Percentiles rank a stretch among this genome's conserved stretches.
Evolutionary conservation across 768 basidiomycete genomes (phyloP).

Genomic region (Trametes coccinea): DNA sequence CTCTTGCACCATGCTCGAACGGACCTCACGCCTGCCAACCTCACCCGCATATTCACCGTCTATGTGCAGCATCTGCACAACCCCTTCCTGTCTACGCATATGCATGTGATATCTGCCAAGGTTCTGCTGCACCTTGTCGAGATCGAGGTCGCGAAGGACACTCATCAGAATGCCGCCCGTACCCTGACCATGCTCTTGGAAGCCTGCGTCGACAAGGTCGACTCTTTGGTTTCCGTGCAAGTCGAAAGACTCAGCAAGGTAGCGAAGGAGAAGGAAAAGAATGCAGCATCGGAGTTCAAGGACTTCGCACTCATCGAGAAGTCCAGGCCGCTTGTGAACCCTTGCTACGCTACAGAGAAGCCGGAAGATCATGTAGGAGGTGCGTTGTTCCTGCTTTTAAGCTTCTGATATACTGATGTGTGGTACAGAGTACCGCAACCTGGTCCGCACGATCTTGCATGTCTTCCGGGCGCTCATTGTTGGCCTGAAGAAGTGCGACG

Average conservation of each 20-base stretch:
- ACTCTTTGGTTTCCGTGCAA: slow-evolving; percentile 70
- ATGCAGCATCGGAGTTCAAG: slow-evolving; percentile 39
- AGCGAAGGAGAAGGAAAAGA: slow-evolving; percentile 48
- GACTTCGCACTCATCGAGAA: slow-evolving; percentile 80
- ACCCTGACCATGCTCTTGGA: slow-evolving; percentile 79
- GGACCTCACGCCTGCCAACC: slow-evolving; percentile 75
- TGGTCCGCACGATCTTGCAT: slow-evolving; percentile 87
- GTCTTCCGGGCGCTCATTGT: slow-evolving; percentile 81
- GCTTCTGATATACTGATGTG: slow-evolving; percentile 13
- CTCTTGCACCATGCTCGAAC: slow-evolving; percentile 87
- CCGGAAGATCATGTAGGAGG: slow-evolving; percentile 82
- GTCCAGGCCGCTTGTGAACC: slow-evolving; percentile 76
- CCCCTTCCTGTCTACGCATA: slow-evolving; percentile 70
- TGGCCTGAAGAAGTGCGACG: slow-evolving; percentile 78
- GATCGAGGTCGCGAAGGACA: slow-evolving; percentile 74
- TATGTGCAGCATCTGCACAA: slow-evolving; percentile 92
- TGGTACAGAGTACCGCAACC: slow-evolving; percentile 73
- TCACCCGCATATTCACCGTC: slow-evolving; percentile 76
- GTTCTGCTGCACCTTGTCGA: slow-evolving; percentile 91
- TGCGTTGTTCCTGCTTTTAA: slow-evolving; percentile 35
- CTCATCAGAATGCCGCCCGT: slow-evolving; percentile 62
- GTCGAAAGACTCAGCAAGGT: slow-evolving; percentile 52
- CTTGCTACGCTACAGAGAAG: slow-evolving; percentile 77
- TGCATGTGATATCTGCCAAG: slow-evolving; percentile 91
- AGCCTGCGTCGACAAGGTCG: slow-evolving; percentile 81